Base-by-base conservation (phyloP, 176 grass and related monocot genomes). In the Miscanthus lutarioriparius region DNA sequence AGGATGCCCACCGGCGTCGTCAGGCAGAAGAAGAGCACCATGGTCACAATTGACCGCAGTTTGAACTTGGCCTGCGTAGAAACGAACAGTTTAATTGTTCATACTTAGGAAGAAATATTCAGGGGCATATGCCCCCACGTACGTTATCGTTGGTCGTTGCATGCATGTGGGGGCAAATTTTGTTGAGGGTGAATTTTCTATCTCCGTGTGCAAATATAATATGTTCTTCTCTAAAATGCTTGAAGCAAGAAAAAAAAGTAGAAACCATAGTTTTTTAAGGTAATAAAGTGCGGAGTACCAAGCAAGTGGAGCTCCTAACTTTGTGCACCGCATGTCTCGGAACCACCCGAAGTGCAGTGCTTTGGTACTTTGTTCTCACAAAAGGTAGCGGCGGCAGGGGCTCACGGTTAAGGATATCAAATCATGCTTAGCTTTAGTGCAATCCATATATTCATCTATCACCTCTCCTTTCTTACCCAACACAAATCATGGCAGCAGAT, bases 21-120 rank as follows among this genome's bases (percentile, higher is more conserved):
- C 16, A 91, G 72, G 4, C 89, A 92, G 47, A 94, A 97, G 87
- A 94, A 97, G 5, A 94, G 54, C 1, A 85, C 67, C 94, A 97
- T 94, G 0, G 62, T 90, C 7, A 82, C 82, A 0, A 84, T 87
- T 0, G 94, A 89, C 28, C 81, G 83, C 0, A 65, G 25, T 1
- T 70, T 85, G 51, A 97, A 91, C 74, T 88, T 93, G 8, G 87
- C 94, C 91, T 97, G 80, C 14, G 45, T 48, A 5, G 45, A 48
- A 5, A 48, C 14, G 9, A 41, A 41, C 1, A 41, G 2, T 2
- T 41, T 41, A 41, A 10, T 41, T 41, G 3, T 3, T 33, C 2
- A 33, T 40, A 40, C 39, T 40, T 9, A n/a, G 1, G 39, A 40
- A 40, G 0, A 40, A 40, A 40, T 9, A 37, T 5, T 37, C 32